These are phyloP conservation scores for Chenopodium formosanum DNA, from an alignment of 148 eudicot genomes.

Conservation along the genomic window DNA sequence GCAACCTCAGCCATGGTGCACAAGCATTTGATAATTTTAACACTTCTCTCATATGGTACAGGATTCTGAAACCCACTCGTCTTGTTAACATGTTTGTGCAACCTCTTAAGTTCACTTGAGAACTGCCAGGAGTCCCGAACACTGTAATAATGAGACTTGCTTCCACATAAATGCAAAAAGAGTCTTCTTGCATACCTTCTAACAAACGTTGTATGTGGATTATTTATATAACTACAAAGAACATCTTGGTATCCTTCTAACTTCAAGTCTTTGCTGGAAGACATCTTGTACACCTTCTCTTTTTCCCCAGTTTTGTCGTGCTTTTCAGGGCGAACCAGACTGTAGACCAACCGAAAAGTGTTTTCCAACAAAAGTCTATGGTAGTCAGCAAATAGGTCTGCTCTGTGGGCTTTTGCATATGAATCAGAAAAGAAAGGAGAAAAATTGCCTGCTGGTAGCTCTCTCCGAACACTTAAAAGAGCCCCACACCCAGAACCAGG, in stretches of 20 bases:
- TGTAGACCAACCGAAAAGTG: constrained; percentile 85
- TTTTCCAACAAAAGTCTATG: constrained; percentile 91
- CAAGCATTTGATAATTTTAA: constrained; percentile 84
- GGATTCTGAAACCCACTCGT: constrained; percentile 84
- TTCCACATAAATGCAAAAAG: constrained; percentile 96
- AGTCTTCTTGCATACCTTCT: constrained; percentile 96
- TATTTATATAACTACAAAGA: constrained; percentile 95
- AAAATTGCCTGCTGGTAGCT: constrained; percentile 95
- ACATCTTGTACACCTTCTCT: constrained; percentile 67
- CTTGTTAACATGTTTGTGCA: constrained; percentile 76
- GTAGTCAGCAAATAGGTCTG: constrained; percentile 89
- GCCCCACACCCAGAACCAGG: constrained; percentile 95
- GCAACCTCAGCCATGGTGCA: constrained; percentile 94
- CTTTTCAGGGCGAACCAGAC: constrained; percentile 95
- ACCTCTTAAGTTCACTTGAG: constrained; percentile 85
- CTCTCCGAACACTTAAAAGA: constrained; percentile 83
- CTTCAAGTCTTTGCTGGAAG: constrained; percentile 82
- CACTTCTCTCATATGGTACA: constrained; percentile 92
- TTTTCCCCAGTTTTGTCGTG: constrained; percentile 88
- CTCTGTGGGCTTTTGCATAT: constrained; percentile 86
- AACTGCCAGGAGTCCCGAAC: constrained; percentile 96
- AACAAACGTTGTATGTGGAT: constrained; percentile 77
- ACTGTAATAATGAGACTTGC: constrained; percentile 97
- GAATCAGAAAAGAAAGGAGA: constrained; percentile 98
- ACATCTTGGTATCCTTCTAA: constrained; percentile 99